These are phyloP conservation scores for Amaranthus hypochondriacus DNA, from an alignment of 148 eudicot species.

Conservation along the genomic window DNA sequence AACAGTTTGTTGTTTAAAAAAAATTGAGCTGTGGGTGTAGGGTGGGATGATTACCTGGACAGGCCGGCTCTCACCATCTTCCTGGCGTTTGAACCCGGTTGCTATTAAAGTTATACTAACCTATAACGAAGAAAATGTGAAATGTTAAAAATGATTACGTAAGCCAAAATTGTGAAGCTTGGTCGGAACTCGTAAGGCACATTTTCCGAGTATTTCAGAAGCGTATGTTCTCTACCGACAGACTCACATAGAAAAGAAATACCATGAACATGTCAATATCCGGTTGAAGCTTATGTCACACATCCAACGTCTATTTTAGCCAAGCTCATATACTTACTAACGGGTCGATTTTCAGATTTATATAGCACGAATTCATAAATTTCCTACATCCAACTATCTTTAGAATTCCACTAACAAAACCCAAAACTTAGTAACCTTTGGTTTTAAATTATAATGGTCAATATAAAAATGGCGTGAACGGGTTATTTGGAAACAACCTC, in stretches of 20 bases:
- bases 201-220: neutral
- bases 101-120: slow-evolving; percentile 76
- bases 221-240: neutral
- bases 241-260: neutral
- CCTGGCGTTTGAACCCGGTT: slow-evolving; percentile 78
- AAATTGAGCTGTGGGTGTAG: too few species aligned
- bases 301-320: neutral
- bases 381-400: too few species aligned
- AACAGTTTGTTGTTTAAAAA: too few species aligned
- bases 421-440: too few species aligned
- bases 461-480: too few species aligned
- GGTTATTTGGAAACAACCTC: too few species aligned
- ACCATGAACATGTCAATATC: neutral
- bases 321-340: too few species aligned
- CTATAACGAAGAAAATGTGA: slow-evolving; percentile 21
- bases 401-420: too few species aligned
- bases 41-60: slow-evolving; percentile 41
- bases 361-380: too few species aligned
- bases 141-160: neutral
- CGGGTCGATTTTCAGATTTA: too few species aligned
- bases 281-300: neutral
- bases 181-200: neutral
- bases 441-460: too few species aligned
- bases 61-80: slow-evolving; percentile 53
- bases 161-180: neutral